Evolutionary conservation across 2,329 filamentous ascomycete species (phyloP), one percentile per base, ranked within the genome.

Genomic region (Ceratocystis huliohia): DNA sequence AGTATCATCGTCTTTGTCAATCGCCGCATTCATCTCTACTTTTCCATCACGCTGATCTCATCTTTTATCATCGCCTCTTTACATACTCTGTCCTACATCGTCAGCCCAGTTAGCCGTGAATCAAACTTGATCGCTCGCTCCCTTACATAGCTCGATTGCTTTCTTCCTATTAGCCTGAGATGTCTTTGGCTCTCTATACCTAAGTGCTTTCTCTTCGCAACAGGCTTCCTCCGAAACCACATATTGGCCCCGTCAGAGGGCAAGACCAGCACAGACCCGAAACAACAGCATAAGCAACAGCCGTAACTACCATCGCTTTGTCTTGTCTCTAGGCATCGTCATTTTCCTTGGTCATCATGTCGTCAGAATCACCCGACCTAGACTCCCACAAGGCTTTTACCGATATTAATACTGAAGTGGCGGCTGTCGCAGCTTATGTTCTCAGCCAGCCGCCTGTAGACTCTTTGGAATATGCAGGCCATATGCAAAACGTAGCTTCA

Each of bases 371-470:
- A 8, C 56, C 56, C 25, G 56, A 59, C 56, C n/a, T 59, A 41
- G 44, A 66, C 17, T 56, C 63, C 17, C 64, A 68, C 22, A 65
- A 53, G 45, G 64, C 64, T 44, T 62, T 62, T 56, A 48, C 65
- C 59, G 66, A 63, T 17, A 61, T 69, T 22, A 68, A 68, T 59
- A 59, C 61, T 20, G 66, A 70, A 45, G 65, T 69, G n/a, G 68
- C 70, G 1, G 66, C 67, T 45, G 66, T 69, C 17, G 68, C 69
- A 17, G 67, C 68, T 33, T 65, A 22, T 20, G 59, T 64, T 7
- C 28, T 59, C 6, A 33, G 56, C 17, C 56, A 59, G 30, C 56
- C 56, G 33, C 15, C 28, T 25, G 30, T 59, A 33, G 28, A 37
- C 6, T 4, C 56, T 33, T 20, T n/a, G 2, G 56, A 59, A 2